These are phyloP conservation scores for Eimeria praecox DNA, from an alignment of 169 alveolate species.

Conservation along the genomic window DNA sequence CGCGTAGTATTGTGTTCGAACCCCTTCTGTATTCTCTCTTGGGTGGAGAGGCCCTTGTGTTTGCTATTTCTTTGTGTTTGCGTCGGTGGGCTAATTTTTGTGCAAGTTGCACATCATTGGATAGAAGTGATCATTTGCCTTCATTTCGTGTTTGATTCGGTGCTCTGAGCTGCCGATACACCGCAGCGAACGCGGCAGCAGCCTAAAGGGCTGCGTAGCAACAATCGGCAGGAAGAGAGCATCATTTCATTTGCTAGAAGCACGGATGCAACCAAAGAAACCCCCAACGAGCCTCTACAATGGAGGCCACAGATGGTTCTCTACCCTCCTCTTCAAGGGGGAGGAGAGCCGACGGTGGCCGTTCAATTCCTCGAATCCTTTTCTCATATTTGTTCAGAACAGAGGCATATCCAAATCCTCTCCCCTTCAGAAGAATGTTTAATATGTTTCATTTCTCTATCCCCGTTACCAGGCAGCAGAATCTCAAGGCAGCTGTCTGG, in stretches of 20 bases:
- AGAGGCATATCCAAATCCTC: no score
- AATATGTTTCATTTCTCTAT: not conserved
- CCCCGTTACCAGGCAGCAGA: no score
- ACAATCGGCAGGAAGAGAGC: not conserved
- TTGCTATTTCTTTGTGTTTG: not conserved
- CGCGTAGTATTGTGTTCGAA: not conserved
- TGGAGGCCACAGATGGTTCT: conserved; percentile 3
- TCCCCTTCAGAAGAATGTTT: no score
- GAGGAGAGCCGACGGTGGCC: no score
- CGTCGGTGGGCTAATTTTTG: no score
- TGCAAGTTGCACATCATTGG: not conserved
- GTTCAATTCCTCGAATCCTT: no score
- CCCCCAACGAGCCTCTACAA: conserved; percentile 2
- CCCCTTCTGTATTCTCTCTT: no score
- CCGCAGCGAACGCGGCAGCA: not conserved
- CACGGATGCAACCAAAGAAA: conserved; percentile 32
- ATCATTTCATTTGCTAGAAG: not conserved
- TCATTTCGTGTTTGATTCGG: not conserved
- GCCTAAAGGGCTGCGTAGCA: not conserved
- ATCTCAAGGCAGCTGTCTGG: no score
- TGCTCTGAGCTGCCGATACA: not conserved
- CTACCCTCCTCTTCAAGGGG: not conserved
- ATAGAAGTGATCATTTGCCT: not conserved
- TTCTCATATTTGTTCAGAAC: no score
- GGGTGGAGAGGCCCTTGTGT: no score